Base-by-base conservation (phyloP, 768 basidiomycete species). In the Psilocybe cubensis region DNA sequence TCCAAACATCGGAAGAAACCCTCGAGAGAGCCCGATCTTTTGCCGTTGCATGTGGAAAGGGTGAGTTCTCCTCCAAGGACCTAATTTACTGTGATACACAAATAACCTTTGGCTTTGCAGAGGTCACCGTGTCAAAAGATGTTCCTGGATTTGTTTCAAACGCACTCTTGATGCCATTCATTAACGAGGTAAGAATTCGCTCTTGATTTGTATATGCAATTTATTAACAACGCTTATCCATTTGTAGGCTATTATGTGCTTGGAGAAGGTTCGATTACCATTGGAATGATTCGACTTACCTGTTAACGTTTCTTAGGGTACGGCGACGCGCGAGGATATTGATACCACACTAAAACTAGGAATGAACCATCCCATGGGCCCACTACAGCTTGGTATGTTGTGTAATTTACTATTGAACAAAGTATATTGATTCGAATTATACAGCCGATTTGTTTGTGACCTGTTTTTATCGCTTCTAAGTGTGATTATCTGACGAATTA, bases 121-220 rank as follows among this genome's bases (percentile, higher is more conserved):
- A 94, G 80, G 94, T 98, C 1, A 91, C 94, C 1, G 84, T 83
- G 3, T 95, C 94, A 0, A 85, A 91, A 65, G 96, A 98, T 66
- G 92, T 96, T 0, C 96, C 96, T 3, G 95, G 94, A 3, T 95
- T 94, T 71, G 92, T 96, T n/a, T 92, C 94, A 1, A 96, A 97
- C 66, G 94, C 94, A 0, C 81, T 96, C 27, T 76, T 98, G 42
- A 98, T 98, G 93, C 96, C 96, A 1, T 98, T 95, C 74, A 89
- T 98, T 64, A 98, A 98, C 63, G 96, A 98, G 81, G 87, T 88
- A 65, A 54, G 75, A 29, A n/a, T 33, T 23, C 9, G 14, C 11
- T 8, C 40, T 31, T 54, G 44, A 31, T 29, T 48, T 12, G 27
- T 46, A 23, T 21, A 42, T 29, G 23, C 41, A n/a, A n/a, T 24